Evolutionary conservation across 2,329 filamentous ascomycete species (phyloP), one percentile per base, ranked within the genome.

Genomic region (Ophiosphaerella herpotricha): DNA sequence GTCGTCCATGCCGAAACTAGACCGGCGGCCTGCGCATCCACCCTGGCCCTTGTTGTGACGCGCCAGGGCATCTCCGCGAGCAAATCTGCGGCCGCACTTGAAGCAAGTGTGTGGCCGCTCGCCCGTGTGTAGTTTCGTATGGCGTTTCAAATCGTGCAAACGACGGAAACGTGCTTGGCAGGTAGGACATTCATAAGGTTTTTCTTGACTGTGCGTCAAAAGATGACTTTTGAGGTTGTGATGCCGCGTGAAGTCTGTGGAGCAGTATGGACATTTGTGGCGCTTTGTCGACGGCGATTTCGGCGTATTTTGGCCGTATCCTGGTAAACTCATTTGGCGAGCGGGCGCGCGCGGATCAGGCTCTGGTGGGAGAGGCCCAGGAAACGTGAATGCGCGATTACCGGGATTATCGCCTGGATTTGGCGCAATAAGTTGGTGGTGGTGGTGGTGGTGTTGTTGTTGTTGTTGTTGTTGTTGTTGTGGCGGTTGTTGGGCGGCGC

Each of bases 191-290:
- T 94, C 85, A 68, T 94, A 99, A 0, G 94, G 94, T 75, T 99
- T 99, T 74, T 99, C 94, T 79, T 99, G 93, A 66, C 92, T 97
- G 74, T 97, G 94, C 0, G 94, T 97, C 70, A 99, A 84, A 49
- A 99, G 82, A 76, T 99, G 94, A 62, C 91, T 97, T 77, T 97
- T 99, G 24, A 97, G 83, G 67, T 99, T 97, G 72, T 97, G 94
- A 70, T 97, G 94, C 38, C 94, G 85, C 24, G 94, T 99, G 63
- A 99, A 99, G 67, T 96, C 94, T 5, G 94, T 97, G 34, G 91
- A 85, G 79, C 94, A 99, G 73, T 96, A 96, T 0, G 91, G 93
- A 68, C 94, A 99, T 73, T 94, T 96, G 77, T 99, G 93, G 67
- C 94, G 93, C 77, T 96, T 97, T 44, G 84, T 82, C 23, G 86